phyloP scores from a whole-genome alignment of 306 rosid genomes.

The Ziziphus jujuba region DNA sequence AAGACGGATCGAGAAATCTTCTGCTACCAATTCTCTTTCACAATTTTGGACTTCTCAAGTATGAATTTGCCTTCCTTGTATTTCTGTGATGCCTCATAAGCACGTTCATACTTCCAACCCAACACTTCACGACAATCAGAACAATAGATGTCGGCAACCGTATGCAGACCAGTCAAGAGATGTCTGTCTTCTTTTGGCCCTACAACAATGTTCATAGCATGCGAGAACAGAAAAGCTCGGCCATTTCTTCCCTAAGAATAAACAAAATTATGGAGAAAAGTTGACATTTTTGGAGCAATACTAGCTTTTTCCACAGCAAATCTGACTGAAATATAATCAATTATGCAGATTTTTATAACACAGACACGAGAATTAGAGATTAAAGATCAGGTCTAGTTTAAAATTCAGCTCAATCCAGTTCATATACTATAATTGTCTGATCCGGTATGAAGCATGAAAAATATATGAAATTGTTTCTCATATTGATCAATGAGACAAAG shows the following conservation, averaged over 20 bases:
- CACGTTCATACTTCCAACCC: slow-evolving; percentile 95
- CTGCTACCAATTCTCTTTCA: slow-evolving; percentile 88
- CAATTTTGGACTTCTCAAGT: slow-evolving; percentile 87
- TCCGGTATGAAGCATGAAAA: background rate
- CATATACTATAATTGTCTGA: background rate
- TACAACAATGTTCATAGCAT: slow-evolving; percentile 73
- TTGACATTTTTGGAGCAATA: no score
- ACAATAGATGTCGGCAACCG: slow-evolving; percentile 86
- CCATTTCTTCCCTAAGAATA: slow-evolving; percentile 77
- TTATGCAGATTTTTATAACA: background rate
- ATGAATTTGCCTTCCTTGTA: slow-evolving; percentile 98
- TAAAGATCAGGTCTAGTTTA: background rate
- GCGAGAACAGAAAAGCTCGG: slow-evolving; percentile 96
- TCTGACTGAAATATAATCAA: background rate
- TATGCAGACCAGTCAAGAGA: slow-evolving; percentile 94
- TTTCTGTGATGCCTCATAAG: slow-evolving; percentile 88
- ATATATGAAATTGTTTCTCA: background rate
- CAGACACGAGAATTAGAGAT: background rate
- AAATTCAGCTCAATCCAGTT: background rate
- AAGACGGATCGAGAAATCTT: slow-evolving; percentile 34
- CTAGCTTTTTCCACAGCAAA: background rate
- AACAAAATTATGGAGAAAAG: slow-evolving; percentile 19
- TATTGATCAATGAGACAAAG: background rate
- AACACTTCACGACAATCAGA: slow-evolving; percentile 82
- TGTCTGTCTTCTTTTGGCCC: slow-evolving; percentile 92